Evolutionary conservation across 176 grass and related monocot species (phyloP).

Genomic region (Triticum dicoccoides): DNA sequence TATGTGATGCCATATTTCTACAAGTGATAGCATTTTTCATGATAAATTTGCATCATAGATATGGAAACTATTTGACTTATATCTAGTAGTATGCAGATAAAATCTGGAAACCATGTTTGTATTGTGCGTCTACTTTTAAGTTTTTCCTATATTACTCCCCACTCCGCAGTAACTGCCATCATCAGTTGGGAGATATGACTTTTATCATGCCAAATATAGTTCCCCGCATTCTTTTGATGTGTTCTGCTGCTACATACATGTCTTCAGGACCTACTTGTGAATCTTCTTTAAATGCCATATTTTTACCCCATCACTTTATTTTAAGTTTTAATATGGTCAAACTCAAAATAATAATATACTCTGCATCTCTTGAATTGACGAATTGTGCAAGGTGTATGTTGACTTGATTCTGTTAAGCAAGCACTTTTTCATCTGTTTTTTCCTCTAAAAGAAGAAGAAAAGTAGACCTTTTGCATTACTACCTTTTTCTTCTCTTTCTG

Average conservation of each 20-base stretch:
- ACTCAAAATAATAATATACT: neutral
- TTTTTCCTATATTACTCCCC: neutral
- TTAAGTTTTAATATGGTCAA: neutral
- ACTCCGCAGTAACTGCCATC: neutral
- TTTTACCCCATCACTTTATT: neutral
- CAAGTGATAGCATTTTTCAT: neutral
- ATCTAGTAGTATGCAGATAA: neutral
- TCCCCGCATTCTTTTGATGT: neutral
- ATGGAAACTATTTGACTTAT: neutral
- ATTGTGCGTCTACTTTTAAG: neutral
- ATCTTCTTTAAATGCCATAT: neutral
- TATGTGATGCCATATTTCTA: neutral
- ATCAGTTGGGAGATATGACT: neutral
- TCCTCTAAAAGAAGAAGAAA: neutral
- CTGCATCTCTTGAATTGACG: neutral
- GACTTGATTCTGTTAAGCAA: neutral
- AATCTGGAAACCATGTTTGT: conserved; percentile 14
- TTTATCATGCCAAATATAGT: neutral
- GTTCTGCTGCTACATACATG: neutral
- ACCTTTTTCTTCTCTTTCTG: neutral
- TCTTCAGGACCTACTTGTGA: neutral
- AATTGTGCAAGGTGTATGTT: neutral
- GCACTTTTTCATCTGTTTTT: neutral
- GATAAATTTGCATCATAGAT: neutral
- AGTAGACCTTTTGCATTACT: neutral